Evolutionary conservation across 768 basidiomycete species (phyloP).

Genomic region (Podaxis sp.): DNA sequence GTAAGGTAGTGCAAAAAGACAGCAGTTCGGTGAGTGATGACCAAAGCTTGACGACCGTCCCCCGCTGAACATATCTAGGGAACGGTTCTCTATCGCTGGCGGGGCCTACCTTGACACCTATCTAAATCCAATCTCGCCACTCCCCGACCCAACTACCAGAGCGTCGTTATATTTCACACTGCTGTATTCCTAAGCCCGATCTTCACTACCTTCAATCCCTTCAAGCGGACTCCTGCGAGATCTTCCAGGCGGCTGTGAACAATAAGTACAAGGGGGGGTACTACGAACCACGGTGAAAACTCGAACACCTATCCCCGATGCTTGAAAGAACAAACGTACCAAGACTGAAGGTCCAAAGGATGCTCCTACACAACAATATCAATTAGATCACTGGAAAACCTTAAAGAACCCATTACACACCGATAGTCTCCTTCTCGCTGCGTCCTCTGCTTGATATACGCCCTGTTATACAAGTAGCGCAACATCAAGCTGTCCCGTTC

Average conservation of each 20-base stretch:
- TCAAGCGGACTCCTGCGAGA: background rate
- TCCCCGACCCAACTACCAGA: background rate
- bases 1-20: slow-evolving; percentile 82
- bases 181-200: background rate
- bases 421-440: background rate
- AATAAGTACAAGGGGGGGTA: background rate
- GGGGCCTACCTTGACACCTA: slow-evolving; percentile 36
- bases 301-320: background rate
- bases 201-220: background rate
- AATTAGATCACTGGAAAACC: background rate
- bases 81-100: slow-evolving; percentile 63
- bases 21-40: slow-evolving; percentile 50
- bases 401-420: background rate
- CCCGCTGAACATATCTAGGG: slow-evolving; percentile 38
- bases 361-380: background rate
- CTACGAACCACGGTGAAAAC: slow-evolving; percentile 4
- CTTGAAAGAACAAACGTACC: background rate
- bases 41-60: background rate
- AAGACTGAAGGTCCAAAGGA: background rate
- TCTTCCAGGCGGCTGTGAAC: no score
- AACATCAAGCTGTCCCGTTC: background rate
- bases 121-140: background rate
- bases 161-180: background rate
- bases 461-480: background rate
- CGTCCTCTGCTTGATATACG: background rate